These are phyloP conservation scores for Malus fusca DNA, from an alignment of 306 rosid genomes.

Conservation along the genomic window DNA sequence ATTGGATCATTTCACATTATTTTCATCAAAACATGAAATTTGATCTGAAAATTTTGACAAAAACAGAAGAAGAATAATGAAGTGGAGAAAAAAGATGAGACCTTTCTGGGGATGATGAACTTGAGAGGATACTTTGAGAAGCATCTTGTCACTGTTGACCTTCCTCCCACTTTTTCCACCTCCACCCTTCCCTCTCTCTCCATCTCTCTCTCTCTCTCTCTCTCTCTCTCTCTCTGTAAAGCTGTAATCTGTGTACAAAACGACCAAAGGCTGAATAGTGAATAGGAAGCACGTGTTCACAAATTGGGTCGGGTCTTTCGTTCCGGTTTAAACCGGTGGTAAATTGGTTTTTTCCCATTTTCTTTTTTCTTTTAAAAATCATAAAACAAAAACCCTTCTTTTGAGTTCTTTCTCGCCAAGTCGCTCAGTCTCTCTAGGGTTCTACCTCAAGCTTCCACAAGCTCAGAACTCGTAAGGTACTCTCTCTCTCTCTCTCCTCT, in stretches of 20 bases:
- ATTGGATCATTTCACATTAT: constrained; percentile 13
- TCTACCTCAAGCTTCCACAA: not conserved
- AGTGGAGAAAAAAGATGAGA: not conserved
- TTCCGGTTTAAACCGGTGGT: not conserved
- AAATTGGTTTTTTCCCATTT: not conserved
- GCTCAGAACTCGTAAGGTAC: not conserved
- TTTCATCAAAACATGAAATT: not conserved
- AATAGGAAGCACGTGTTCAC: not conserved
- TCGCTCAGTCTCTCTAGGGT: not conserved
- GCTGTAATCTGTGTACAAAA: not conserved
- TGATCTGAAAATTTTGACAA: not conserved
- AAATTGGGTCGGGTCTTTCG: not conserved
- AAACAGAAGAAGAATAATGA: not conserved
- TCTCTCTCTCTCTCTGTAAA: not conserved
- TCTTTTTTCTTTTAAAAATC: not conserved
- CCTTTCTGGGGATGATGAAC: constrained; percentile 56
- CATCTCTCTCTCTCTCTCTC: constrained; percentile 18
- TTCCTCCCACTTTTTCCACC: constrained; percentile 72
- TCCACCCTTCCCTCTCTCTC: constrained; percentile 39
- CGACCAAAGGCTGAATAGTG: not conserved
- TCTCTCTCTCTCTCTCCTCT: not conserved
- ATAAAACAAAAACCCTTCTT: not conserved
- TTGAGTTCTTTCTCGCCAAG: not conserved
- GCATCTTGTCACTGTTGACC: constrained; percentile 56
- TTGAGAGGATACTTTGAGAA: constrained; percentile 84